A percentile compares a stretch with the other conserved stretches of the same genome.
These are phyloP conservation scores for Schizochytrium sp. DNA, from an alignment of 108 stramenopile genomes.

Conservation along the genomic window DNA sequence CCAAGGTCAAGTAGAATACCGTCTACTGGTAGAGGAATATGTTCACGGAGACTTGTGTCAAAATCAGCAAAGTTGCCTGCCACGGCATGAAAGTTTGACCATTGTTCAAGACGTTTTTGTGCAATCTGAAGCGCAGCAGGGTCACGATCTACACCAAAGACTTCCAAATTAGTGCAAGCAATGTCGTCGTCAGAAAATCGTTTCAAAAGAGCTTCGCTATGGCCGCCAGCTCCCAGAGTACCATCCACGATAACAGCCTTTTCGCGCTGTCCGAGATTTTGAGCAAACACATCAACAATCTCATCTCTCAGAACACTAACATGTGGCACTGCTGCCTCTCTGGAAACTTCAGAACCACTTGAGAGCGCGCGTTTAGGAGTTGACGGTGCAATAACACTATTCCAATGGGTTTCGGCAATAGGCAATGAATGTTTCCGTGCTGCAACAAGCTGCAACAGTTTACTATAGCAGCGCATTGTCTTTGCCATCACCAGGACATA, in stretches of 20 bases:
- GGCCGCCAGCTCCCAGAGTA: constrained; percentile 67
- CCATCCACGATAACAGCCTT: constrained; percentile 62
- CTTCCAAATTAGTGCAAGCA: neutral
- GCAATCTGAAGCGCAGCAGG: constrained; percentile 60
- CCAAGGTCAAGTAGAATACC: constrained; percentile 94
- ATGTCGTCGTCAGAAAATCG: neutral
- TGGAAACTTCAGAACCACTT: neutral
- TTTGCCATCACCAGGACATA: no score
- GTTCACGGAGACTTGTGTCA: neutral
- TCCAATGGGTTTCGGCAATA: no score
- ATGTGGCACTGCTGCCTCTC: neutral
- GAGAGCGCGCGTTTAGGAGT: no score
- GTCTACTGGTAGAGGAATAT: constrained; percentile 73
- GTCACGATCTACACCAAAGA: constrained; percentile 64
- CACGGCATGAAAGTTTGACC: neutral
- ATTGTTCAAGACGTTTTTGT: neutral
- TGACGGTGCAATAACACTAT: no score
- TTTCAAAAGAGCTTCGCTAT: constrained; percentile 52
- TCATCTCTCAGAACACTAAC: constrained; percentile 34
- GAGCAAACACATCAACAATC: constrained; percentile 28
- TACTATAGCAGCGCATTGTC: no score
- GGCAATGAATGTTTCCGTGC: no score
- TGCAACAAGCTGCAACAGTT: no score
- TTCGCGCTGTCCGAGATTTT: neutral
- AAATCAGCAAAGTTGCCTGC: neutral